Conservation (phyloP, 2,329 filamentous ascomycete species). For the Fusarium kyushuense region DNA sequence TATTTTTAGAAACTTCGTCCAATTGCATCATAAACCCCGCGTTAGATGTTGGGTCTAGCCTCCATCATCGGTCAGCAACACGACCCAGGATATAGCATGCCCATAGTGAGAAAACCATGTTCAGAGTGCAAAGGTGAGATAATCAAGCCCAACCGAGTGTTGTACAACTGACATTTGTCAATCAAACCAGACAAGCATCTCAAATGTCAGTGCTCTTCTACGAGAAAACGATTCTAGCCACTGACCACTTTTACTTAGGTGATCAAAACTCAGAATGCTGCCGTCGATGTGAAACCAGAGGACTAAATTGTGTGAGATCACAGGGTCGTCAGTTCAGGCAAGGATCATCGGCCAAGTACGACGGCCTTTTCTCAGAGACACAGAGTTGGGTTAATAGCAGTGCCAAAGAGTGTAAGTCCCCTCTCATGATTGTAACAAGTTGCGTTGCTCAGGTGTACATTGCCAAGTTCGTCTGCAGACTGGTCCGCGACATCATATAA, state of each 20-base stretch:
- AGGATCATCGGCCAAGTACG: slow-evolving; percentile 43
- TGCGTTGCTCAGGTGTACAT: rapidly evolving
- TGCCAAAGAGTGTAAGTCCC: slow-evolving; percentile 34
- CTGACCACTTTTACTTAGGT: neutral
- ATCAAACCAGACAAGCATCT: slow-evolving; percentile 35
- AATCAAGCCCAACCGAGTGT: rapidly evolving
- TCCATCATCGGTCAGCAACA: neutral
- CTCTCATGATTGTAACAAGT: rapidly evolving
- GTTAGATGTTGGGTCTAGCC: slow-evolving; percentile 14
- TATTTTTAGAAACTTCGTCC: neutral
- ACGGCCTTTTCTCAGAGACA: slow-evolving; percentile 36
- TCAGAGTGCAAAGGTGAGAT: slow-evolving; percentile 36
- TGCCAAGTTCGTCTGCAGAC: slow-evolving; percentile 37
- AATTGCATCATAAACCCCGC: neutral
- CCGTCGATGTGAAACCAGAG: slow-evolving; percentile 21
- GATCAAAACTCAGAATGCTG: slow-evolving; percentile 21
- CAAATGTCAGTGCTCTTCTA: slow-evolving; percentile 27
- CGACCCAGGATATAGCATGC: neutral
- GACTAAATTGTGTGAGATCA: slow-evolving; percentile 27
- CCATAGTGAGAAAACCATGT: slow-evolving; percentile 31
- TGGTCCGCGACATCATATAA: neutral
- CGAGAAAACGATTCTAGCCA: neutral
- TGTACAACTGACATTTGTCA: neutral
- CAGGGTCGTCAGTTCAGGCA: slow-evolving; percentile 26
- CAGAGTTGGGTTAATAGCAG: slow-evolving; percentile 42